phyloP scores from a whole-genome alignment of 805 yeast species.

The Hemisphaericaspora nanyangensis region DNA sequence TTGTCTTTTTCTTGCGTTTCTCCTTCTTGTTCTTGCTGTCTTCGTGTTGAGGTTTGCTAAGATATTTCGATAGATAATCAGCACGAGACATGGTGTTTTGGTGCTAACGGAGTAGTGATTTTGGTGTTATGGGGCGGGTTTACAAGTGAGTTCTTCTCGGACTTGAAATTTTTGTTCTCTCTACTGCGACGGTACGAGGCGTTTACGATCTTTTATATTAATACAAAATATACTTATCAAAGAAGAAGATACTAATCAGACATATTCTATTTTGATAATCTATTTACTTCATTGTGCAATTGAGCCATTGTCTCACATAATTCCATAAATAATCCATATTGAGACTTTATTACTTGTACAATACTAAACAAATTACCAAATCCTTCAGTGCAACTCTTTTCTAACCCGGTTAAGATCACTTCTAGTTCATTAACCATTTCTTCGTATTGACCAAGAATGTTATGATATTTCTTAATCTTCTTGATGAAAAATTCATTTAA shows the following conservation, averaged over 20 bases:
- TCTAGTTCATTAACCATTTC: slow-evolving; percentile 60
- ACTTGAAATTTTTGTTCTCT: too few species aligned
- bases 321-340: slow-evolving; percentile 69
- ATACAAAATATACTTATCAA: background rate
- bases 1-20: slow-evolving; percentile 16
- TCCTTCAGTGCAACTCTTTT: slow-evolving; percentile 35
- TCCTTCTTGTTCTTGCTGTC: slow-evolving; percentile 6
- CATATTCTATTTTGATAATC: slow-evolving; percentile 7
- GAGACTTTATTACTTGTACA: slow-evolving; percentile 61
- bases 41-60: slow-evolving; percentile 3
- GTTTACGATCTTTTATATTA: too few species aligned
- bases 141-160: too few species aligned
- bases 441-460: slow-evolving; percentile 53
- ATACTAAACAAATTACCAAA: slow-evolving; percentile 42
- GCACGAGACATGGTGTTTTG: slow-evolving; percentile 18
- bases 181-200: too few species aligned
- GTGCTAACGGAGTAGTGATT: too few species aligned
- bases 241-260: background rate
- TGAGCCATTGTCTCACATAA: slow-evolving; percentile 72
- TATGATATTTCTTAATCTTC: slow-evolving; percentile 48
- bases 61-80: slow-evolving; percentile 31
- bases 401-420: slow-evolving; percentile 44
- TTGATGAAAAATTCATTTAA: slow-evolving; percentile 52
- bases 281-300: slow-evolving; percentile 44
- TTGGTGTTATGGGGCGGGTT: too few species aligned